Base-by-base conservation (phyloP, 352 stramenopile species). In the Pythium phragmiticola region DNA sequence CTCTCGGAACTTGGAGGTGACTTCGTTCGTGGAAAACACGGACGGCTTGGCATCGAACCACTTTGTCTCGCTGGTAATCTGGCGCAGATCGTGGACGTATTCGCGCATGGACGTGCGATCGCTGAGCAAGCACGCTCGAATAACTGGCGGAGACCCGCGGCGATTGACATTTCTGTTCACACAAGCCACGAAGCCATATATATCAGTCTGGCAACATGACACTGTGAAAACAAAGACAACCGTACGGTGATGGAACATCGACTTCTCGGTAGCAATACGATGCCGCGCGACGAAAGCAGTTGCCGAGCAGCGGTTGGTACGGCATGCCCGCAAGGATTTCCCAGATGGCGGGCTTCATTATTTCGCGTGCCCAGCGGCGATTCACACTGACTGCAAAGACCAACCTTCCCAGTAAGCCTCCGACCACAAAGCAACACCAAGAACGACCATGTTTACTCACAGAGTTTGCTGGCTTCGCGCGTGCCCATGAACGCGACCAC, bases 231-330 rank as follows among this genome's bases (percentile, higher is more conserved):
- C 13, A 7, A 39, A 39, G 14, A 14, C 8, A 11, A 66, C 67
- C 51, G 34, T 91, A 95, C 87, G 87, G 87, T 8, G 87, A 92
- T 37, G 87, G 87, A 0, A 89, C 84, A 66, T 95, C 87, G 37
- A 92, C 72, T 66, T 95, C 87, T n/a, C 85, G 84, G 66, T 93
- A 94, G 69, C 80, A 90, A 59, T 95, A 95, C 53, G 83, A 94
- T 13, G 85, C 76, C 12, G 87, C 87, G 43, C 87, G 80, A 56
- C 87, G 85, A 64, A 95, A 95, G 66, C 84, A 92, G 49, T 89
- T 94, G 23, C 79, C 65, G 30, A 95, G 65, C 66, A 94, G 70
- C 45, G 87, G 87, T 63, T 89, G 73, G 43, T 89, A 80, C 9
- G 87, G 87, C 50, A 92, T 78, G n/a, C 73, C 74, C 16, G 85